A percentile compares a stretch with the other conserved stretches of the same genome.
These are phyloP conservation scores for Clarireedia homoeocarpa DNA, from an alignment of 2,329 filamentous ascomycete genomes.

Conservation along the genomic window DNA sequence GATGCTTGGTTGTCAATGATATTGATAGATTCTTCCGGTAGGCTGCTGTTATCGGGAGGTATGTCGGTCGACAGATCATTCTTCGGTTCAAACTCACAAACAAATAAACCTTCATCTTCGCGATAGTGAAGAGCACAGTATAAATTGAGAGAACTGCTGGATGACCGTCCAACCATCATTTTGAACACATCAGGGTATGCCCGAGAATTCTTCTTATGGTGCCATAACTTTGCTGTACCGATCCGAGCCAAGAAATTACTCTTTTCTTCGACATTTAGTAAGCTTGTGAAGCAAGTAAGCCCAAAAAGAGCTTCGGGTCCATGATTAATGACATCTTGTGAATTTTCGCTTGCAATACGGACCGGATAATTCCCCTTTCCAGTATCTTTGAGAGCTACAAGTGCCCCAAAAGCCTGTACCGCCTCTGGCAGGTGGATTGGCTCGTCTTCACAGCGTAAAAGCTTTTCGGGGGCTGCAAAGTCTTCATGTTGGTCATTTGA, in stretches of 20 bases:
- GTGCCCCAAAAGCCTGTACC: constrained; percentile 67
- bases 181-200: constrained; percentile 80
- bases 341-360: constrained; percentile 76
- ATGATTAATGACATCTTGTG: constrained; percentile 64
- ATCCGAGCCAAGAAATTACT: neutral
- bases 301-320: constrained; percentile 68
- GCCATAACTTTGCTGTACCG: neutral
- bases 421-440: constrained; percentile 61
- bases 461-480: neutral
- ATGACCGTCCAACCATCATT: constrained; percentile 38
- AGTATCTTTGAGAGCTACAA: constrained; percentile 70
- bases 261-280: constrained; percentile 68
- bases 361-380: constrained; percentile 59
- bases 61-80: constrained; percentile 65
- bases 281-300: constrained; percentile 72
- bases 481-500: neutral
- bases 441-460: constrained; percentile 70
- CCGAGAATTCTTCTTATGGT: constrained; percentile 50
- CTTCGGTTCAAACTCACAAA: constrained; percentile 85
- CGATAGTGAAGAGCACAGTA: constrained; percentile 34
- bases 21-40: constrained; percentile 59
- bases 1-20: constrained; percentile 68
- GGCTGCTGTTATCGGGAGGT: constrained; percentile 50
- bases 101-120: constrained; percentile 61
- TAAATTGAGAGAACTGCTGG: neutral